Percentiles rank a stretch among this genome's conserved stretches.
Evolutionary conservation across 2,329 filamentous ascomycete genomes (phyloP).

Genomic region (Aureobasidium sp.): DNA sequence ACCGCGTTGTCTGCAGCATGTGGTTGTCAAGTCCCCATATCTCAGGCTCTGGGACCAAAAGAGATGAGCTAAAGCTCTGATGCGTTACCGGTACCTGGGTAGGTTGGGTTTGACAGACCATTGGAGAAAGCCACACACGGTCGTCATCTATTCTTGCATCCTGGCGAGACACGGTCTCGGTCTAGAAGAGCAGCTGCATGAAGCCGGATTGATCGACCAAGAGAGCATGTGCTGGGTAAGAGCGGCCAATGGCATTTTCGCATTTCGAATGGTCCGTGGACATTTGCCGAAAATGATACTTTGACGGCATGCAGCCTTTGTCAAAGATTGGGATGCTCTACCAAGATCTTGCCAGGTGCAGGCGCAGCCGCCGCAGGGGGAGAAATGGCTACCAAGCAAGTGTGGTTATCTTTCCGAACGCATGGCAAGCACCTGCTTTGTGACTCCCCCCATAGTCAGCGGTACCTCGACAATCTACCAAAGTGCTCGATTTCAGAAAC

Average conservation of each 20-base stretch:
- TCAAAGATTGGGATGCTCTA: background rate
- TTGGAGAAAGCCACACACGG: conserved; percentile 9
- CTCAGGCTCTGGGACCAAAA: background rate
- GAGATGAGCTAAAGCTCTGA: background rate
- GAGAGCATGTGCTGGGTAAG: background rate
- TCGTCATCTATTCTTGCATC: conserved; percentile 5
- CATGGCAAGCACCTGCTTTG: background rate
- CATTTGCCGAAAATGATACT: background rate
- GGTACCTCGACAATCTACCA: background rate
- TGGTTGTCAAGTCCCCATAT: background rate
- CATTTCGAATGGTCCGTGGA: background rate
- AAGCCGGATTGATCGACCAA: conserved; percentile 3
- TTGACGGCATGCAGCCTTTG: background rate
- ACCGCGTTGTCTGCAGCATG: background rate
- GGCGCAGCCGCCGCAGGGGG: background rate
- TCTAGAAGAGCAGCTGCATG: conserved; percentile 11
- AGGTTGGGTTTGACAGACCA: conserved; percentile 11
- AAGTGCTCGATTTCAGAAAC: background rate
- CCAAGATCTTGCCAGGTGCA: background rate
- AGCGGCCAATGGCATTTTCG: background rate
- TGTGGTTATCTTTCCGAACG: background rate
- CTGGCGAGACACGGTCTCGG: conserved; percentile 7
- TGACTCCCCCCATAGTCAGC: background rate
- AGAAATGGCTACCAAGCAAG: background rate
- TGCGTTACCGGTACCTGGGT: conserved; percentile 13